Evolutionary conservation across 129 eudicot species (phyloP), one percentile per base, ranked within the genome.

Genomic region (Escallonia herrerae): DNA sequence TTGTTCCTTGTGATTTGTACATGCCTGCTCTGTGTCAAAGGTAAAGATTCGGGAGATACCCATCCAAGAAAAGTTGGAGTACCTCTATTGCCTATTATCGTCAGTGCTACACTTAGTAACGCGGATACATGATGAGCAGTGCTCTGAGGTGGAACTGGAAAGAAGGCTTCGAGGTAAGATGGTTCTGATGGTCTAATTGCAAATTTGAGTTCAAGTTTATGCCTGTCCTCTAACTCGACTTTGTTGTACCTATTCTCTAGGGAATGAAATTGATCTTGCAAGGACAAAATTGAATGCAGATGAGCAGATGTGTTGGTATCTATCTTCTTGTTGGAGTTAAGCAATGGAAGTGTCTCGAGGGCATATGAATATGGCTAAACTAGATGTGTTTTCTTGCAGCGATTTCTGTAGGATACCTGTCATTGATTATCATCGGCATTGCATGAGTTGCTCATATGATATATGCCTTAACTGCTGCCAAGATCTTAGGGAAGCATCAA

Each of bases 281-380:
- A 83, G 96, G 83, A 80, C 82, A n/a, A 93, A 89, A 70, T 49
- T 93, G 76, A 93, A 86, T 53, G 86, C 93, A 45, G 99, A 93
- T 78, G 99, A 93, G 79, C 99, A 89, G 73, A 88, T 93, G 99
- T 93, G 96, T 80, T 93, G 96, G 99, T 93, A 81, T 58, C 7
- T 22, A 22, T 22, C 33, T 22, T 22, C 33, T 22, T 22, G 33
- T 22, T 22, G 33, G 33, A 22, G 33, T 22, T 22, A 22, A 22
- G 33, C 33, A 22, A 22, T 0, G 10, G n/a, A 69, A 62, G 48
- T 12, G 48, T 68, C 60, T 56, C 56, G n/a, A 50, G 43, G 37
- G 7, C 13, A 49, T 45, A 65, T 52, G 50, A 42, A 8, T 47
- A 40, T 64, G 42, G 14, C 46, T 66, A 22, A 59, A 13, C 58